Evolutionary conservation across 768 basidiomycete species (phyloP).

Genomic region (Mycena galericulata): DNA sequence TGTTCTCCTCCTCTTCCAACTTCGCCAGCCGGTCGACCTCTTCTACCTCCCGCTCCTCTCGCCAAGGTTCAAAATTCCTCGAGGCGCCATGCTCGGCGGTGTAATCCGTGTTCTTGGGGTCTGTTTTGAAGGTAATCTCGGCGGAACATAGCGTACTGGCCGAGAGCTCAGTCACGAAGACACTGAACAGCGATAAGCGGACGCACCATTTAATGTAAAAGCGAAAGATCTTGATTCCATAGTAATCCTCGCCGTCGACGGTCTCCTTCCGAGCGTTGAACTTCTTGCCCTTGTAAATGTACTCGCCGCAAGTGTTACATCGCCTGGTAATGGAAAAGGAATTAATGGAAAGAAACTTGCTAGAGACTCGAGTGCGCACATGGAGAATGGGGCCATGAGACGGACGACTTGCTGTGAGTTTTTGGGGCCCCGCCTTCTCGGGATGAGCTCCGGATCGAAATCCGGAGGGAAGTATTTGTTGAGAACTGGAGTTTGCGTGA

Average conservation of each 20-base stretch:
- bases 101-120: conserved; percentile 98
- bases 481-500: conserved; percentile 64
- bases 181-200: neutral
- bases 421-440: conserved; percentile 88
- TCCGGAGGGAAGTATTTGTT: conserved; percentile 99
- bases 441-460: conserved; percentile 97
- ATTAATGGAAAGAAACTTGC: conserved; percentile 24
- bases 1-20: conserved; percentile 92
- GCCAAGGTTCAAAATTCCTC: conserved; percentile 98
- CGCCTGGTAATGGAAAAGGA: conserved; percentile 69
- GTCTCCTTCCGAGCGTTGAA: conserved; percentile 99
- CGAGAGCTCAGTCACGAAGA: conserved; percentile 28
- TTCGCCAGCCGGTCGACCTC: conserved; percentile 89
- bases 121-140: conserved; percentile 99
- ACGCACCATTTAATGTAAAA: conserved; percentile 93
- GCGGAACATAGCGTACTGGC: conserved; percentile 92
- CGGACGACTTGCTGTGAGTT: conserved; percentile 98
- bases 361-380: conserved; percentile 62
- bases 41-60: conserved; percentile 81
- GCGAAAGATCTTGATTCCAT: conserved; percentile 96
- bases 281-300: conserved; percentile 99
- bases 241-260: conserved; percentile 96
- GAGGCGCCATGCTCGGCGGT: conserved; percentile 95
- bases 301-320: conserved; percentile 97
- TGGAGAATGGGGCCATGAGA: conserved; percentile 99